Evolutionary conservation across 169 alveolate species (phyloP), one percentile per base, ranked within the genome.

Genomic region (Plasmodium malariae): DNA sequence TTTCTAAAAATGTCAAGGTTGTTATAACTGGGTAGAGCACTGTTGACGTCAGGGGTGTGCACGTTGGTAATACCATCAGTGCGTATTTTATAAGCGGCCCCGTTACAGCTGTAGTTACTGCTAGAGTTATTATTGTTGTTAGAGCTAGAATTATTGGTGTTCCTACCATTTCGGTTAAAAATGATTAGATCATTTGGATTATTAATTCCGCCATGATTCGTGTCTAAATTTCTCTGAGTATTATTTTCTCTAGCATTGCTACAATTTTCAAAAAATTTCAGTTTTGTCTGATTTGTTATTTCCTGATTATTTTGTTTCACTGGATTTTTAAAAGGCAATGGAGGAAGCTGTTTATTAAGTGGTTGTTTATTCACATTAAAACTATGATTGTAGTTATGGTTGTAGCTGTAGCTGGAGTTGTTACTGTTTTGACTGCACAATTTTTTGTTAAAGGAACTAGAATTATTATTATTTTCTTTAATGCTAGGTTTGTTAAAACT

Each of bases 271-370:
- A n/a, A 71, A 4, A 49, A 34, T 28, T 71, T 67, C 12, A 67
- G 60, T 40, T 14, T 67, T 6, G 60, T 67, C 0, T 19, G 34
- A 40, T 40, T 37, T 36, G 17, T n/a, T n/a, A 49, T 71, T 11
- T 63, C 24, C 19, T 21, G 21, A 7, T 7, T 0, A 51, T 71
- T 71, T 12, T 11, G 21, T 28, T 68, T 68, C 17, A 6, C 2
- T 43, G 5, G 5, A 3, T 30, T 68, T 68, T 68, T 68, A 45
- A 68, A 68, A 43, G 78, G 78, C 48, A 68, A 21, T 6, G 78
- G 78, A 7, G 78, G 78, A 2, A 68, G 37, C 1, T 14, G 19
- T n/a, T 68, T 68, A 68, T 43, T 68, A 19, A 43, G 17, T 57
- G 9, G 19, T 57, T 57, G 68, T 21, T 57, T 24, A 21, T 21